Percentiles rank a stretch among this genome's conserved stretches.
phyloP scores from a whole-genome alignment of 2,329 filamentous ascomycete species.

The Calonectria naviculata region DNA sequence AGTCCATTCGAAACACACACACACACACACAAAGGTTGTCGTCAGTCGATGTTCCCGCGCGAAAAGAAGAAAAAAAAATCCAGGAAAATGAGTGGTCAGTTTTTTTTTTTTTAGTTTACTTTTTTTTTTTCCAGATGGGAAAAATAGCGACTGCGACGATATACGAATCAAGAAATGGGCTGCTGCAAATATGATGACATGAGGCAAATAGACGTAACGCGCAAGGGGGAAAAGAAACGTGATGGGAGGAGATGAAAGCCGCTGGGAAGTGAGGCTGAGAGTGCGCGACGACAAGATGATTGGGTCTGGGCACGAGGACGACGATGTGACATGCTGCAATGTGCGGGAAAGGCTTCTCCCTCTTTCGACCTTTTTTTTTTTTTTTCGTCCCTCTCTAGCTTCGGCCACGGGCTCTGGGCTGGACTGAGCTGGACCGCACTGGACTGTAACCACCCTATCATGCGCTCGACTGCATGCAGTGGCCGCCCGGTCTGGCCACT shows the following conservation, averaged over 20 bases:
- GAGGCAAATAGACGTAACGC: slow-evolving; percentile 11
- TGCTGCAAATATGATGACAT: slow-evolving; percentile 7
- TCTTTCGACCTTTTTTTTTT: neutral
- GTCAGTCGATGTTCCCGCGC: neutral
- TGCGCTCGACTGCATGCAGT: slow-evolving; percentile 7
- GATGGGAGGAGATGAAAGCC: neutral
- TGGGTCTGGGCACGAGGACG: neutral
- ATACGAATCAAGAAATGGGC: neutral
- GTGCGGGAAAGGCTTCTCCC: neutral
- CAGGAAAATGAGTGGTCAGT: slow-evolving; percentile 3
- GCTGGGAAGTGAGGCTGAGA: slow-evolving; percentile 18
- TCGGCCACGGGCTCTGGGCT: neutral
- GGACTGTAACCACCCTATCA: neutral
- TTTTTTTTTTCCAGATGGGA: too few species aligned
- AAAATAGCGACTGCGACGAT: neutral
- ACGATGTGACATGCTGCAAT: slow-evolving; percentile 5
- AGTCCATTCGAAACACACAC: slow-evolving; percentile 17
- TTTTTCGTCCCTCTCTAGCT: neutral
- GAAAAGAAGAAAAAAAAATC: neutral
- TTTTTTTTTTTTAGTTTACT: neutral
- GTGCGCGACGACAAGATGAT: slow-evolving; percentile 8
- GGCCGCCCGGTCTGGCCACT: neutral
- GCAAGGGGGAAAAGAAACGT: neutral
- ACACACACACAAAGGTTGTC: neutral
- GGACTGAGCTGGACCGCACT: neutral